Conservation (phyloP, 495 filamentous ascomycete genomes). For the Patellaria atrata region DNA sequence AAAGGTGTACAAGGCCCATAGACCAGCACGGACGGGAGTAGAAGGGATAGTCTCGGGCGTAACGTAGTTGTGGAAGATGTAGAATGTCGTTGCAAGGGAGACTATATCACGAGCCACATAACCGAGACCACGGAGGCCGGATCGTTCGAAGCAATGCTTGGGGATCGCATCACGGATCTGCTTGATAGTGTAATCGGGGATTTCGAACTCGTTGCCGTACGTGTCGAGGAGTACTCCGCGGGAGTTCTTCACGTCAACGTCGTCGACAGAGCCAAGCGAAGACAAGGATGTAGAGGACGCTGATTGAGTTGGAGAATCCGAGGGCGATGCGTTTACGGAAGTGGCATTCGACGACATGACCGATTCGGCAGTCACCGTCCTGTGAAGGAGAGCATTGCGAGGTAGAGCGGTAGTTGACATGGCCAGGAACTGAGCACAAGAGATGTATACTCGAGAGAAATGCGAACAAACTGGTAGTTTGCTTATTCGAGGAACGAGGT, state of each 20-base stretch:
- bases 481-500: too few species aligned
- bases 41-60: slow-evolving; percentile 39
- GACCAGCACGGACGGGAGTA: slow-evolving; percentile 33
- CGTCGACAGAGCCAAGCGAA: slow-evolving; percentile 57
- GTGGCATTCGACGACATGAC: slow-evolving; percentile 42
- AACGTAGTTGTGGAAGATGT: slow-evolving; percentile 49
- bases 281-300: slow-evolving; percentile 84
- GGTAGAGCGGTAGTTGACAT: slow-evolving; percentile 49
- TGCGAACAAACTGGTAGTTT: too few species aligned
- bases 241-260: slow-evolving; percentile 28
- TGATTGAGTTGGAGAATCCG: slow-evolving; percentile 38
- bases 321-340: slow-evolving; percentile 52
- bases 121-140: slow-evolving; percentile 40
- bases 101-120: slow-evolving; percentile 61
- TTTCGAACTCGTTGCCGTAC: slow-evolving; percentile 59
- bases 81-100: slow-evolving; percentile 49
- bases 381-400: slow-evolving; percentile 37
- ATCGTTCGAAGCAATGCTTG: slow-evolving; percentile 66
- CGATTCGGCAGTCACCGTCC: slow-evolving; percentile 36
- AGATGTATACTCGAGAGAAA: too few species aligned
- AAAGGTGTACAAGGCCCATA: slow-evolving; percentile 58
- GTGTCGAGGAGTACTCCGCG: slow-evolving; percentile 39
- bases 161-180: slow-evolving; percentile 72
- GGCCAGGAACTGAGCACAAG: too few species aligned
- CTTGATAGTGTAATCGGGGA: slow-evolving; percentile 68